phyloP scores from a whole-genome alignment of 306 rosid species.

The Inga laurina region DNA sequence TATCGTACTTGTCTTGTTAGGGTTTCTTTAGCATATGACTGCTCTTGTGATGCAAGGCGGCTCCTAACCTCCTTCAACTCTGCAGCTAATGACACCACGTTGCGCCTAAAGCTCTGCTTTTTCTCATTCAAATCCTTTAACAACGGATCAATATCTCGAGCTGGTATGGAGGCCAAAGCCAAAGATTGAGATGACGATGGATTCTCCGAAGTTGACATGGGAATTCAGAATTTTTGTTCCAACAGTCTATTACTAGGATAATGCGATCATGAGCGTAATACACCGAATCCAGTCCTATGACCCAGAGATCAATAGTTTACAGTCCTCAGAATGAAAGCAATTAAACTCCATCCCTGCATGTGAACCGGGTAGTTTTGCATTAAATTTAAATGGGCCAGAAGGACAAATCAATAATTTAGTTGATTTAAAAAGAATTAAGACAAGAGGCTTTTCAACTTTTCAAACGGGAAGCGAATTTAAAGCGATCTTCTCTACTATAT shows the following conservation, averaged over 20 bases:
- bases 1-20: slow-evolving; percentile 74
- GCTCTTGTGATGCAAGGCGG: slow-evolving; percentile 83
- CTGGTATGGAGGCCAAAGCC: slow-evolving; percentile 21
- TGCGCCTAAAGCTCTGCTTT: slow-evolving; percentile 84
- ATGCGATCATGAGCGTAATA: slow-evolving; percentile 3
- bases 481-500: not conserved
- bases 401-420: not conserved
- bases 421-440: not conserved
- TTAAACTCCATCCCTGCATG: slow-evolving; percentile 43
- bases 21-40: slow-evolving; percentile 68
- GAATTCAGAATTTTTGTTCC: slow-evolving; percentile 18
- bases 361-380: slow-evolving; percentile 51
- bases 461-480: slow-evolving; percentile 23
- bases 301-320: slow-evolving; percentile 28
- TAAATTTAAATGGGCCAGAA: slow-evolving; percentile 41
- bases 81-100: slow-evolving; percentile 83
- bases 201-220: slow-evolving; percentile 64
- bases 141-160: slow-evolving; percentile 71
- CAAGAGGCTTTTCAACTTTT: slow-evolving; percentile 8
- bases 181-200: slow-evolving; percentile 34
- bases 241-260: slow-evolving; percentile 14
- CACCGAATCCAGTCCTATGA: slow-evolving; percentile 37
- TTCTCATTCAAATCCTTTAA: slow-evolving; percentile 83
- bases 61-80: slow-evolving; percentile 86
- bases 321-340: slow-evolving; percentile 41